phyloP scores from a whole-genome alignment of 768 basidiomycete genomes.

The Serendipita indica region DNA sequence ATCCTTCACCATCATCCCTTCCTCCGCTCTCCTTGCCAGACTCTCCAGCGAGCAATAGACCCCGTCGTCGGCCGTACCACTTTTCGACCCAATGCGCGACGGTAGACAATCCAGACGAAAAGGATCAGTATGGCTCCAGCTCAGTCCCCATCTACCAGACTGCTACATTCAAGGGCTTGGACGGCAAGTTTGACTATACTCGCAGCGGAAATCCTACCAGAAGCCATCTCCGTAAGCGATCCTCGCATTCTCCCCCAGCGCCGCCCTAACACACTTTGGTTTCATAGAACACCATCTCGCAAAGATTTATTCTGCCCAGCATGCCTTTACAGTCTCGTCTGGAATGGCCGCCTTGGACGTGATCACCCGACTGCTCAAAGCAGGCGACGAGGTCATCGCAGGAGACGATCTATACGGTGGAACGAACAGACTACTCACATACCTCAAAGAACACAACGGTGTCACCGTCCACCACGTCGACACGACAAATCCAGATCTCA shows the following conservation, averaged over 20 bases:
- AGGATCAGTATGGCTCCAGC: slow-evolving; percentile 90
- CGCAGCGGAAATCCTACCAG: slow-evolving; percentile 94
- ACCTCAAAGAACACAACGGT: slow-evolving; percentile 74
- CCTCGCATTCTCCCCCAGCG: no score
- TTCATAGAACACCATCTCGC: slow-evolving; percentile 84
- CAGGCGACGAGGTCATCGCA: slow-evolving; percentile 89
- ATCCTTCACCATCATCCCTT: neutral
- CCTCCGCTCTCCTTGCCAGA: slow-evolving; percentile 10
- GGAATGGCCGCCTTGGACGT: slow-evolving; percentile 98
- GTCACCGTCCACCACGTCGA: slow-evolving; percentile 88
- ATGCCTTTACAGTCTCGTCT: slow-evolving; percentile 87
- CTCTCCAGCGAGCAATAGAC: slow-evolving; percentile 11
- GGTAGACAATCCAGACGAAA: slow-evolving; percentile 78
- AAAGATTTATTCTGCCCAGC: slow-evolving; percentile 82
- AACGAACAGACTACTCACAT: slow-evolving; percentile 85
- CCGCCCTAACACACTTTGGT: neutral
- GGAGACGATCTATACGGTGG: slow-evolving; percentile 97
- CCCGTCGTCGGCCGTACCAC: slow-evolving; percentile 52
- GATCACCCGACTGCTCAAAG: slow-evolving; percentile 85
- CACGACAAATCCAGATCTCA: slow-evolving; percentile 56
- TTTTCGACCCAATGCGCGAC: slow-evolving; percentile 86
- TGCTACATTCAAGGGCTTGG: slow-evolving; percentile 91
- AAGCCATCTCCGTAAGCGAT: slow-evolving; percentile 71
- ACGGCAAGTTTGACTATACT: slow-evolving; percentile 82
- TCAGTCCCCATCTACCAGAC: slow-evolving; percentile 97